These are phyloP conservation scores for Colletotrichum cereale DNA, from an alignment of 2,329 filamentous ascomycete genomes.

Conservation along the genomic window DNA sequence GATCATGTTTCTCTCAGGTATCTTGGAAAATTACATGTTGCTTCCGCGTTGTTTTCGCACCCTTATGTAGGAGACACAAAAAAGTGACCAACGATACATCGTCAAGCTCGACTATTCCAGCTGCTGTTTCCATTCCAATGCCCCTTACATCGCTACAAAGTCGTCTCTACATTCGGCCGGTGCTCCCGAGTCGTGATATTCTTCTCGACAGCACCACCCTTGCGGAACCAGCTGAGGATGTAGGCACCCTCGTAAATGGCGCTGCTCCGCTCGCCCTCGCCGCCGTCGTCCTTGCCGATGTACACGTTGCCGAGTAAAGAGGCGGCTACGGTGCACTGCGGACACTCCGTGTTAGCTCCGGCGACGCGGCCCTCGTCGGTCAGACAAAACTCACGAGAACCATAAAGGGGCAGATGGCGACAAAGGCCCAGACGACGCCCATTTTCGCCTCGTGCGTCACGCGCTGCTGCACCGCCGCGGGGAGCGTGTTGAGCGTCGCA, in stretches of 20 bases:
- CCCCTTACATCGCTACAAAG: not conserved
- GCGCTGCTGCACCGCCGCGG: conserved; percentile 49
- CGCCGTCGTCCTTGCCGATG: conserved; percentile 45
- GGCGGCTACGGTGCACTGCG: conserved; percentile 46
- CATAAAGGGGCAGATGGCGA: conserved; percentile 72
- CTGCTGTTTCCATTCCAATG: not conserved
- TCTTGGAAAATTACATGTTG: not conserved
- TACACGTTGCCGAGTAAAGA: conserved; percentile 51
- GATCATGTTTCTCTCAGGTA: not conserved
- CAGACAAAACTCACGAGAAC: conserved; percentile 49
- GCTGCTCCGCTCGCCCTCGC: conserved; percentile 45
- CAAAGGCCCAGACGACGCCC: conserved; percentile 75
- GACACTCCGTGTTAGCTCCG: not conserved
- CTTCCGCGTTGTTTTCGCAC: not conserved
- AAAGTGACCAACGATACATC: not conserved
- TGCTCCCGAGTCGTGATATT: conserved; percentile 8
- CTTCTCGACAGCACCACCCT: not conserved
- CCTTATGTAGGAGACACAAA: not conserved
- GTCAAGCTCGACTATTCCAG: not conserved
- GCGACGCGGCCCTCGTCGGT: not conserved
- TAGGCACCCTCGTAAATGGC: conserved; percentile 48
- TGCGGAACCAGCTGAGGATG: conserved; percentile 42
- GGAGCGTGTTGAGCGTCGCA: conserved; percentile 50
- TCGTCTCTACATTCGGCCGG: conserved; percentile 1
- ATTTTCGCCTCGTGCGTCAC: conserved; percentile 60